These are phyloP conservation scores for Schizochytrium sp. DNA, from an alignment of 108 stramenopile genomes.

Conservation along the genomic window DNA sequence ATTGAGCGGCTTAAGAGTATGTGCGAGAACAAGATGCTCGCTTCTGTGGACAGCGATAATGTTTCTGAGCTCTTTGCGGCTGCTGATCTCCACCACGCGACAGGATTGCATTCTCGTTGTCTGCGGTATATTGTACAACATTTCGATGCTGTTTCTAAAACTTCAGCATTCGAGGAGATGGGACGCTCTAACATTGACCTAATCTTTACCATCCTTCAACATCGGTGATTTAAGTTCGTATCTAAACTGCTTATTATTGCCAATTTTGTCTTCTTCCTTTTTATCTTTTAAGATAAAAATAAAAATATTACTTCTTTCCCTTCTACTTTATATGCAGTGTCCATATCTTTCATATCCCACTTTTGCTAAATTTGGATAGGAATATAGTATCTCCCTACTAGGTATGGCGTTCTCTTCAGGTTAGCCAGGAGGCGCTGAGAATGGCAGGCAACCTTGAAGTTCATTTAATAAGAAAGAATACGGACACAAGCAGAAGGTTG, in stretches of 20 bases:
- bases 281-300: not conserved
- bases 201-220: conserved; percentile 87
- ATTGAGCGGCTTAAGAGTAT: conserved; percentile 92
- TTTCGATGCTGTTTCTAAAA: conserved; percentile 92
- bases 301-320: not conserved
- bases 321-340: not conserved
- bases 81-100: conserved; percentile 90
- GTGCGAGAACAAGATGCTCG: conserved; percentile 93
- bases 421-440: no score
- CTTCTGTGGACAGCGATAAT: conserved; percentile 89
- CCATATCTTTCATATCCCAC: no score
- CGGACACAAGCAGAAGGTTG: no score
- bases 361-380: no score
- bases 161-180: conserved; percentile 92
- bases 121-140: conserved; percentile 90
- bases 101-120: conserved; percentile 85
- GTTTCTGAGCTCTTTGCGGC: conserved; percentile 93
- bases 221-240: not conserved
- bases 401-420: no score
- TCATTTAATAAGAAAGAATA: no score
- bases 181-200: conserved; percentile 93
- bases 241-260: no score
- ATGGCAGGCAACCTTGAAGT: no score
- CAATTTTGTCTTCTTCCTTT: not conserved
- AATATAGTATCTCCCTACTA: no score